These are phyloP conservation scores for Bacterosira constricta DNA, from an alignment of 108 stramenopile genomes.

Conservation along the genomic window DNA sequence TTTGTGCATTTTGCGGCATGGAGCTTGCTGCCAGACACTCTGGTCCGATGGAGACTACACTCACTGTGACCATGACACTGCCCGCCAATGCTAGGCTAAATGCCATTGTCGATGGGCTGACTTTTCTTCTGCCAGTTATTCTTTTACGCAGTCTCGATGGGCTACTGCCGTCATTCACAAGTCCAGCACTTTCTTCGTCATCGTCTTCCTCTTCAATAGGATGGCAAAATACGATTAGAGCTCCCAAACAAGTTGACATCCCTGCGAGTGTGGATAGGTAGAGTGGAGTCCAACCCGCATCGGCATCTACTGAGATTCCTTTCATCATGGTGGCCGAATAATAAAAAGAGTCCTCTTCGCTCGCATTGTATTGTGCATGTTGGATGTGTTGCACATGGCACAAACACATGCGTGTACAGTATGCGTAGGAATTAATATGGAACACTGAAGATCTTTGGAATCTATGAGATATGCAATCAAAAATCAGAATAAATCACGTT, in stretches of 20 bases:
- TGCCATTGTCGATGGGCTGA: constrained; percentile 49
- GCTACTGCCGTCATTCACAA: neutral
- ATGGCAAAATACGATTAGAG: constrained; percentile 70
- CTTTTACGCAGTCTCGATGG: neutral
- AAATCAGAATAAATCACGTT: too few relatives aligned
- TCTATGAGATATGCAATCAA: too few relatives aligned
- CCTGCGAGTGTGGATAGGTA: constrained; percentile 68
- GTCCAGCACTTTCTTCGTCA: neutral
- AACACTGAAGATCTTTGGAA: too few relatives aligned
- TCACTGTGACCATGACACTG: constrained; percentile 47
- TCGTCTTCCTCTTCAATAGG: constrained; percentile 24
- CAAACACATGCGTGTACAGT: too few relatives aligned
- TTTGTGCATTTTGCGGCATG: constrained; percentile 20
- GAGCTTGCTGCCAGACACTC: constrained; percentile 43
- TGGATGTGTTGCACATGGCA: too few relatives aligned
- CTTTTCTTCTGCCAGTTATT: constrained; percentile 20
- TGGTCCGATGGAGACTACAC: constrained; percentile 33
- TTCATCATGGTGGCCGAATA: constrained; percentile 10
- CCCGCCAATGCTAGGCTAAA: constrained; percentile 55
- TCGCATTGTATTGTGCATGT: too few relatives aligned
- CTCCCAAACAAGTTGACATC: constrained; percentile 73
- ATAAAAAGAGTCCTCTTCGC: too few relatives aligned
- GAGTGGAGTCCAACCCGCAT: constrained; percentile 57
- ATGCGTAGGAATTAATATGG: too few relatives aligned
- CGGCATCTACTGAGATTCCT: constrained; percentile 29